These are phyloP conservation scores for Reticulascus tulasneorum DNA, from an alignment of 2,329 filamentous ascomycete species.

Conservation along the genomic window DNA sequence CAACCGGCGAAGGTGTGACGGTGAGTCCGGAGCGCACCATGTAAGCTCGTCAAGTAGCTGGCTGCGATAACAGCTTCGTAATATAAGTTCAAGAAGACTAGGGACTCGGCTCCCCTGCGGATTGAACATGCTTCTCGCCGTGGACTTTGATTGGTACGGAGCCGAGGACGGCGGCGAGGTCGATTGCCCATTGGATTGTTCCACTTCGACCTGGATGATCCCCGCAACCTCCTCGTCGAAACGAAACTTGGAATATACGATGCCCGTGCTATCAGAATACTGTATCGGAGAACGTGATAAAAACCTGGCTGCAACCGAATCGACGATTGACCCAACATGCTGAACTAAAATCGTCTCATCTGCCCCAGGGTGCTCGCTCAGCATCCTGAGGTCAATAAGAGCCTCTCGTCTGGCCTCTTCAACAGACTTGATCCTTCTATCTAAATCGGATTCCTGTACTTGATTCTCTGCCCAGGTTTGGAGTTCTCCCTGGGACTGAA, in stretches of 20 bases:
- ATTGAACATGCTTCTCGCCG: constrained; percentile 1
- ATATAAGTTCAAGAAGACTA: constrained; percentile 48
- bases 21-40: constrained; percentile 36
- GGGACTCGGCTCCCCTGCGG: constrained; percentile 32
- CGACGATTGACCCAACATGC: constrained; percentile 6
- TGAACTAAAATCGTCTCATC: constrained; percentile 3
- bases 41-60: constrained; percentile 38
- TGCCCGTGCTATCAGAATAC: constrained; percentile 19
- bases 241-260: constrained; percentile 18
- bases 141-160: constrained; percentile 12
- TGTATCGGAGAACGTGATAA: constrained; percentile 24
- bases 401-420: no score
- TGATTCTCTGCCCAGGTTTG: background rate
- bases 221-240: constrained; percentile 14
- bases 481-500: no score
- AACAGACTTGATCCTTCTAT: constrained; percentile 24
- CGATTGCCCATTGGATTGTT: constrained; percentile 6
- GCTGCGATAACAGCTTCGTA: constrained; percentile 41
- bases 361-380: constrained; percentile 2
- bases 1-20: constrained; percentile 33
- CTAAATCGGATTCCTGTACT: constrained; percentile 25
- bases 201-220: constrained; percentile 4
- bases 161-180: constrained; percentile 12
- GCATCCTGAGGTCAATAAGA: no score
- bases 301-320: constrained; percentile 14